Base-by-base conservation (phyloP, 345 rosid genomes). In the Orychophragmus violaceus region DNA sequence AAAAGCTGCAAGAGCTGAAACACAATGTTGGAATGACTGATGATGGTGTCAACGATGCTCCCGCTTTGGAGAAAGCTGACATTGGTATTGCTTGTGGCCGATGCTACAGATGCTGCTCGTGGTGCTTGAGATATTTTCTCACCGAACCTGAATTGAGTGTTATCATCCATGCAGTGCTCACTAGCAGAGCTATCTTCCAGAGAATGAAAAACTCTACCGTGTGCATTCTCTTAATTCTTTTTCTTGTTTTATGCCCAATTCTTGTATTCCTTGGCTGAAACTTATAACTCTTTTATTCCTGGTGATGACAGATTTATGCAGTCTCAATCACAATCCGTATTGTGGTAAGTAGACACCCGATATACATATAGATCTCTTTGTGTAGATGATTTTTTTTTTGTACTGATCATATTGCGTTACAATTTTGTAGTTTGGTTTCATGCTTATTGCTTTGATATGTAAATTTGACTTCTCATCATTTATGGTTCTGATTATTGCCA, bases 21-120 rank as follows among this genome's bases (percentile, higher is more conserved):
- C 96, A 89, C 78, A 85, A 87, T 33, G 89, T 84, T 74, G 94
- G 97, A 75, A 90, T 90, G 97, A 90, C 97, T 1, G 97, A 94
- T 8, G 97, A 90, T 65, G 94, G 94, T 57, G 97, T 90, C 28
- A 90, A 90, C 19, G 97, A 90, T 74, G 94, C 97, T 39, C 97
- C 91, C 1, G 97, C 94, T 23, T 70, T 90, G 24, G 85, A 90
- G 81, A 77, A 76, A 67, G 94, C 94, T 14, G 97, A 87, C 76
- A 90, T 90, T n/a, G 97, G 97, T 29, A 87, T 90, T 73, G 94
- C 94, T 14, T n/a, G 97, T 90, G 42, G 95, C 88, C 2, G 97
- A 90, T 81, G 79, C 97, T 6, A 90, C 97, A 7, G 97, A 90
- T 82, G 95, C 95, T 16, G 97, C 97, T 63, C 82, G 88, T 5